These are phyloP conservation scores for Paracamarosporium sp. DNA, from an alignment of 2,329 filamentous ascomycete genomes.

Conservation along the genomic window DNA sequence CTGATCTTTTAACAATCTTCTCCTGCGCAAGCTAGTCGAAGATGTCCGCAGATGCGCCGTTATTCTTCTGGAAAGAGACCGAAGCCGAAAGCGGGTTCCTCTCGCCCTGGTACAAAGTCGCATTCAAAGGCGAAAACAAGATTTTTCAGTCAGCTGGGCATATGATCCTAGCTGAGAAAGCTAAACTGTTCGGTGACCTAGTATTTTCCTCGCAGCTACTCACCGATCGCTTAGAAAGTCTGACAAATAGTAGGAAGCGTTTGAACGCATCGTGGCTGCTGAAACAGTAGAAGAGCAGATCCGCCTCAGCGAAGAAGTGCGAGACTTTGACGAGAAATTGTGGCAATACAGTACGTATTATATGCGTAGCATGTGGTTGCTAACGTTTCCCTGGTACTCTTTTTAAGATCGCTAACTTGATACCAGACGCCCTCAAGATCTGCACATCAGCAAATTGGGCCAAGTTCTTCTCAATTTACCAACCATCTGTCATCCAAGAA, in stretches of 20 bases:
- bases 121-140: background rate
- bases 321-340: background rate
- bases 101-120: constrained; percentile 7
- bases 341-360: background rate
- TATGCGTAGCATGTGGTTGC: too few species aligned
- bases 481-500: background rate
- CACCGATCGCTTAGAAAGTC: background rate
- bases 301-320: background rate
- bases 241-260: background rate
- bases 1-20: too few species aligned
- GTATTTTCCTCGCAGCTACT: too few species aligned
- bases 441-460: background rate
- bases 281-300: background rate
- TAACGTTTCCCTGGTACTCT: too few species aligned
- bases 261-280: too few species aligned
- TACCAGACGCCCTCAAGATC: background rate
- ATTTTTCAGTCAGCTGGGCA: constrained; percentile 2
- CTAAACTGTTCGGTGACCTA: background rate
- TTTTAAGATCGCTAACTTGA: background rate
- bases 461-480: constrained; percentile 3
- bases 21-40: too few species aligned
- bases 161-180: constrained; percentile 12
- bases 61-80: too few species aligned
- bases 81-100: constrained; percentile 2
- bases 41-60: too few species aligned